phyloP scores from a whole-genome alignment of 306 rosid genomes.

The Casuarina cunninghamiana region DNA sequence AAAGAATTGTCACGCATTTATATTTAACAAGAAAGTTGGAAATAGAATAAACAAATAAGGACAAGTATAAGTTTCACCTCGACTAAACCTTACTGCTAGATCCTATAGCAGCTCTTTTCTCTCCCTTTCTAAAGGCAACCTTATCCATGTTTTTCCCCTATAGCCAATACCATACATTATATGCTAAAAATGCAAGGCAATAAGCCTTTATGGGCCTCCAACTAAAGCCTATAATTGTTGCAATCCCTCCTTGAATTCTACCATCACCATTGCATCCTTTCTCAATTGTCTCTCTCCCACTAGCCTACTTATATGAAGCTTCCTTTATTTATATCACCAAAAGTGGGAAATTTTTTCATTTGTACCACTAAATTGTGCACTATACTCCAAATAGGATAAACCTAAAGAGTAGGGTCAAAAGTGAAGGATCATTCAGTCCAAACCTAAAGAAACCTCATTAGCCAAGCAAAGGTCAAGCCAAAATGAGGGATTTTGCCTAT shows the following conservation, averaged over 20 bases:
- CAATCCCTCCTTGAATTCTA: slow-evolving; percentile 96
- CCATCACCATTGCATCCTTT: slow-evolving; percentile 94
- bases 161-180: slow-evolving; percentile 79
- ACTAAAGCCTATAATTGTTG: slow-evolving; percentile 88
- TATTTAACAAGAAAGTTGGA: background rate
- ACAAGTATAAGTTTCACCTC: slow-evolving; percentile 29
- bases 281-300: slow-evolving; percentile 83
- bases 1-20: background rate
- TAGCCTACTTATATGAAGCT: slow-evolving; percentile 50
- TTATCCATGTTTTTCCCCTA: slow-evolving; percentile 93
- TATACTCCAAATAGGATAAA: background rate
- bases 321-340: slow-evolving; percentile 12
- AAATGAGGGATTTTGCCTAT: background rate
- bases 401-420: background rate
- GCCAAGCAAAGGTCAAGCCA: background rate
- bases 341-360: background rate
- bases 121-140: slow-evolving; percentile 75
- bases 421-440: background rate
- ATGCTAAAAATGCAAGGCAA: slow-evolving; percentile 81
- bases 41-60: too few relatives aligned
- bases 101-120: slow-evolving; percentile 24
- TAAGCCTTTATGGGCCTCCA: slow-evolving; percentile 99
- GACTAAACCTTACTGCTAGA: slow-evolving; percentile 29
- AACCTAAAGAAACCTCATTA: background rate
- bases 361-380: background rate